A percentile compares a stretch with the other conserved stretches of the same genome.
These are phyloP conservation scores for Macrophomina pseudophaseolina DNA, from an alignment of 2,329 filamentous ascomycete genomes.

Conservation along the genomic window DNA sequence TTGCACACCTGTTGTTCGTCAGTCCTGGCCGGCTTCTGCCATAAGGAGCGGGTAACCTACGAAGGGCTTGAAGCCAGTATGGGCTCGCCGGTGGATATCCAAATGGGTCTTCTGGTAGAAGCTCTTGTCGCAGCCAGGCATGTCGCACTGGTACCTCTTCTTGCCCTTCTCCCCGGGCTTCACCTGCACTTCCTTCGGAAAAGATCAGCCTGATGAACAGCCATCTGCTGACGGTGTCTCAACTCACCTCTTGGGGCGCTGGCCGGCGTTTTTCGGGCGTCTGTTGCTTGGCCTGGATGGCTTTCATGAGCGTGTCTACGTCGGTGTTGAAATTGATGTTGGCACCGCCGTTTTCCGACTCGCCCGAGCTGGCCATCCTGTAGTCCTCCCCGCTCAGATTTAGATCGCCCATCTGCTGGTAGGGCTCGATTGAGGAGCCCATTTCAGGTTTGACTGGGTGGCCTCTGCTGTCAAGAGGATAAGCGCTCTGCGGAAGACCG, in stretches of 20 bases:
- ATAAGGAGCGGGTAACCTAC: conserved; percentile 57
- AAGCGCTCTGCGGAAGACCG: neutral
- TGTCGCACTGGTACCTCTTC: conserved; percentile 75
- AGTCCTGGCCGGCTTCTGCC: conserved; percentile 23
- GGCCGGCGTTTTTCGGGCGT: conserved; percentile 41
- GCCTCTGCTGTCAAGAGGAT: conserved; percentile 30
- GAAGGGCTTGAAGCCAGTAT: conserved; percentile 90
- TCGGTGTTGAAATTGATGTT: conserved; percentile 76
- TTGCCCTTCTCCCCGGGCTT: conserved; percentile 49
- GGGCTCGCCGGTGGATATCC: conserved; percentile 84
- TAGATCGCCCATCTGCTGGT: conserved; percentile 43
- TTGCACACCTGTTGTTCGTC: conserved; percentile 62
- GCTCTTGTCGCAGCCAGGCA: conserved; percentile 76
- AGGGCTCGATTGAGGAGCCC: conserved; percentile 49
- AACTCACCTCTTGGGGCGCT: conserved; percentile 38
- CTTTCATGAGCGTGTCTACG: conserved; percentile 86
- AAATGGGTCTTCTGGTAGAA: conserved; percentile 94
- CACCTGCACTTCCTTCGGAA: conserved; percentile 24
- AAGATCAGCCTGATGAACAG: neutral
- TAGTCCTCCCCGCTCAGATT: conserved; percentile 18
- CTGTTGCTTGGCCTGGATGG: conserved; percentile 73
- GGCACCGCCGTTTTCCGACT: conserved; percentile 40
- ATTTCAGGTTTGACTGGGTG: conserved; percentile 52
- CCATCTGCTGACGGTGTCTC: conserved; percentile 11
- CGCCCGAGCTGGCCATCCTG: conserved; percentile 45